A percentile compares a stretch with the other conserved stretches of the same genome.
Conservation (phyloP, 2,329 filamentous ascomycete genomes). For the Thyridium curvatum region DNA sequence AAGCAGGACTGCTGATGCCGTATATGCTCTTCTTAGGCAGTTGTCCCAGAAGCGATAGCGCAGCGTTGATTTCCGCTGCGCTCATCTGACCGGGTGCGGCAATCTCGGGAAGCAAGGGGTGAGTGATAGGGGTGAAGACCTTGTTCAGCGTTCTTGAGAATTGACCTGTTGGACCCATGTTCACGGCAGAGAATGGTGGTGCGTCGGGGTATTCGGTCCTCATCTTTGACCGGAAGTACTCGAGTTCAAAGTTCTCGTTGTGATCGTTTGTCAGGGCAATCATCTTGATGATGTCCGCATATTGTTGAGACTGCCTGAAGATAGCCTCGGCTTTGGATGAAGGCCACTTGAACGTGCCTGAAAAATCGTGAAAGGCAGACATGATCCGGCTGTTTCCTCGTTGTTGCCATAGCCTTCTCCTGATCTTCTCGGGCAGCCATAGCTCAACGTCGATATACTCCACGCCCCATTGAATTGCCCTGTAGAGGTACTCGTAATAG, state of each 20-base stretch:
- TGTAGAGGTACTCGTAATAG: constrained; percentile 74
- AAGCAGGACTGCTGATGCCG: constrained; percentile 66
- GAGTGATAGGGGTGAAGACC: constrained; percentile 82
- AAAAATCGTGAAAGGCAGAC: constrained; percentile 89
- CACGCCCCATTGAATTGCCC: constrained; percentile 82
- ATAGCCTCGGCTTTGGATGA: constrained; percentile 65
- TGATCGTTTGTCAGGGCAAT: constrained; percentile 76
- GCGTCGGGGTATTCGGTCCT: constrained; percentile 60
- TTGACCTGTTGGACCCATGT: constrained; percentile 83
- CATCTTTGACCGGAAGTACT: constrained; percentile 79
- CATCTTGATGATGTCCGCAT: constrained; percentile 87
- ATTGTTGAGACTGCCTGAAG: constrained; percentile 65
- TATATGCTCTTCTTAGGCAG: constrained; percentile 76
- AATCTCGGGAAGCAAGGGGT: constrained; percentile 76
- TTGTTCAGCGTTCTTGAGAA: constrained; percentile 79
- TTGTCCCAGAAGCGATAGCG: constrained; percentile 71
- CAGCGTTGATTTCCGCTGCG: constrained; percentile 77
- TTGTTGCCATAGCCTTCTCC: constrained; percentile 58
- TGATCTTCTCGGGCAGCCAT: constrained; percentile 74
- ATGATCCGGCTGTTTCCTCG: constrained; percentile 80
- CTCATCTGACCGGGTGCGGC: constrained; percentile 82
- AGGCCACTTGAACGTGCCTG: constrained; percentile 77
- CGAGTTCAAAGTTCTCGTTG: constrained; percentile 84
- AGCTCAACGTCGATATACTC: constrained; percentile 88
- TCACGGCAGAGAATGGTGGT: constrained; percentile 74